These are phyloP conservation scores for Cercospora canescens DNA, from an alignment of 2,329 filamentous ascomycete genomes.

Conservation along the genomic window DNA sequence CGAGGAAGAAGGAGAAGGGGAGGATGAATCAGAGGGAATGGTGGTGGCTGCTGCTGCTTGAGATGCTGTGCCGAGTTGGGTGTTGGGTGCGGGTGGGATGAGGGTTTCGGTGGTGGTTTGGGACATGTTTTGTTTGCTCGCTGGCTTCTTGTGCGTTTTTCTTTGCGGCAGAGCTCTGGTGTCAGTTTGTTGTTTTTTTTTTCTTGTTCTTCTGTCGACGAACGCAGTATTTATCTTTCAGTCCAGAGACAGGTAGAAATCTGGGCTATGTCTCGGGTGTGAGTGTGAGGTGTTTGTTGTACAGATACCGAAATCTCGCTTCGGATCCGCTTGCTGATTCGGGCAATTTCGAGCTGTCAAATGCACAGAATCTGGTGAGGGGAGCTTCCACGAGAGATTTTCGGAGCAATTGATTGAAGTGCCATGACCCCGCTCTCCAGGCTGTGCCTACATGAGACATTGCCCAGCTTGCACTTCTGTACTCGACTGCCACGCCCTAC, in stretches of 20 bases:
- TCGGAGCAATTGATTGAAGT: neutral
- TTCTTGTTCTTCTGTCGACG: too few relatives aligned
- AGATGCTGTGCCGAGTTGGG: conserved; percentile 15
- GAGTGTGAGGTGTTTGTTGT: neutral
- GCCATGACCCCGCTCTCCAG: neutral
- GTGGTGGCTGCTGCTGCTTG: conserved; percentile 9
- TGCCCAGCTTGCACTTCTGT: neutral
- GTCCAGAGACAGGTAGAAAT: too few relatives aligned
- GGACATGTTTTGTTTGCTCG: neutral
- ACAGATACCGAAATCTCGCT: neutral
- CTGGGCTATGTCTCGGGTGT: neutral
- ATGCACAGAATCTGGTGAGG: neutral
- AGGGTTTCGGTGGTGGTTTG: neutral
- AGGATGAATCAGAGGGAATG: too few relatives aligned
- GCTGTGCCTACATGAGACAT: neutral
- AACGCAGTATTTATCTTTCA: too few relatives aligned
- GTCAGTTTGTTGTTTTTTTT: neutral
- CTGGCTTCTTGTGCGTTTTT: too few relatives aligned
- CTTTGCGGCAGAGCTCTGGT: too few relatives aligned
- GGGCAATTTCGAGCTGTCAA: neutral
- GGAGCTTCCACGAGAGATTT: neutral
- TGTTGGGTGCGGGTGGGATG: neutral
- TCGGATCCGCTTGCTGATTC: conserved; percentile 6
- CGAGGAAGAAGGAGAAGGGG: conserved; percentile 16
- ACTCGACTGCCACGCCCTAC: neutral